These are phyloP conservation scores for Heritiera fomes DNA, from an alignment of 345 rosid genomes.

Conservation along the genomic window DNA sequence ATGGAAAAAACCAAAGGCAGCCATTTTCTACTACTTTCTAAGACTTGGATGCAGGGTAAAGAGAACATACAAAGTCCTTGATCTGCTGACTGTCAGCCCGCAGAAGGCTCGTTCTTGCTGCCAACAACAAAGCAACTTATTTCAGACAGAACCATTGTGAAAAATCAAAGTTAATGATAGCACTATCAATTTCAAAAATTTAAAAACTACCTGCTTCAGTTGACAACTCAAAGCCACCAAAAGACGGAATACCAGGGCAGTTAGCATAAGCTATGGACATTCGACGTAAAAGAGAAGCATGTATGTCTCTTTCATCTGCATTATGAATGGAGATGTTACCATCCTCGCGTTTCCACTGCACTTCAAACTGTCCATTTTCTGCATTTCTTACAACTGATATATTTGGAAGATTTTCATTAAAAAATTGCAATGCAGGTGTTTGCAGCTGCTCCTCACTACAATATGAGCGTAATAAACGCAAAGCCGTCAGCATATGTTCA, in stretches of 20 bases:
- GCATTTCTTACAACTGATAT: conserved; percentile 41
- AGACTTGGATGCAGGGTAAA: conserved; percentile 17
- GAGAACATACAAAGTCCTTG: conserved; percentile 55
- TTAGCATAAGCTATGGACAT: conserved; percentile 58
- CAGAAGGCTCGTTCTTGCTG: conserved; percentile 54
- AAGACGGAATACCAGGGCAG: conserved; percentile 37
- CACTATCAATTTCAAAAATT: background rate
- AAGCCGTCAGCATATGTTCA: conserved; percentile 52
- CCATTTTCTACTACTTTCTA: background rate
- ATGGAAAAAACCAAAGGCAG: background rate
- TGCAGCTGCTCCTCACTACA: conserved; percentile 53
- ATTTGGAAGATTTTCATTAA: conserved; percentile 63
- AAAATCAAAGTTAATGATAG: conserved; percentile 7
- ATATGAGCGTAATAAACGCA: conserved; percentile 65
- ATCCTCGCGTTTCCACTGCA: conserved; percentile 44
- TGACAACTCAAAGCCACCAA: conserved; percentile 56
- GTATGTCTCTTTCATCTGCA: conserved; percentile 41
- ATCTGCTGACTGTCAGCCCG: conserved; percentile 44
- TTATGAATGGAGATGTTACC: conserved; percentile 32
- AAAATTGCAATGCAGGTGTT: conserved; percentile 54
- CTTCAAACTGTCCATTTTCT: conserved; percentile 54
- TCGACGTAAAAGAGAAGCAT: conserved; percentile 51
- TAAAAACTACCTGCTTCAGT: conserved; percentile 42
- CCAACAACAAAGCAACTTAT: conserved; percentile 29
- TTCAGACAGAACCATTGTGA: conserved; percentile 23